Evolutionary conservation across 2,329 filamentous ascomycete species (phyloP), one percentile per base, ranked within the genome.

Genomic region (Chaetomiaceae sp.): DNA sequence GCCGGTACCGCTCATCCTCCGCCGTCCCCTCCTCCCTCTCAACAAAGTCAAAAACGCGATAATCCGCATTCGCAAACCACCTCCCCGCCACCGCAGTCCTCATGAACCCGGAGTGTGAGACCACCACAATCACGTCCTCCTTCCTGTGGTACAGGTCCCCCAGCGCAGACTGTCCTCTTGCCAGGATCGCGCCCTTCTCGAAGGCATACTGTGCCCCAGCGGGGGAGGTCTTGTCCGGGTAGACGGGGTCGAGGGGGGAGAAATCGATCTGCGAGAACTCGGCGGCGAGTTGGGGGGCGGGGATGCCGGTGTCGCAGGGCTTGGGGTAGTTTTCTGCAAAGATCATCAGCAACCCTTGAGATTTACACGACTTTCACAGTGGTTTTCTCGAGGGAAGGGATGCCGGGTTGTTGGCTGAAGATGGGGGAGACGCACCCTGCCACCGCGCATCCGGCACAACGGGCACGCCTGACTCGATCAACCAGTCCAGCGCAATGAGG

Each of bases 51-150:
- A 85, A 87, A 22, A 85, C 69, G 15, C 84, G 75, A 65, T 82
- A 87, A 61, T 87, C 84, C 12, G 78, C 79, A 57, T 87, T 87
- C 63, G 75, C 78, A 62, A 74, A 82, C 71, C 72, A 78, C 59
- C 71, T 72, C 3, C 81, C 78, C 11, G 73, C 75, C 3, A 86
- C 75, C 7, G 74, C 80, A 5, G 74, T 67, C 17, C 83, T 71
- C 59, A 87, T 59, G 64, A 87, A 87, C 0, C 77, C 82, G 1
- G 82, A 81, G 68, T 87, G 84, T 2, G 79, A 80, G 3, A 88
- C 82, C 0, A 87, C 82, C 8, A 83, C 74, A 48, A 87, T 74
- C 38, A 73, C 75, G 0, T 68, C 66, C 60, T 78, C 75, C 0
- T 76, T 74, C 1, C 82, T 72, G 11, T 61, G 57, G 1, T 82